Evolutionary conservation across 2,329 filamentous ascomycete species (phyloP).

Genomic region (Colletotrichum brevisporum): DNA sequence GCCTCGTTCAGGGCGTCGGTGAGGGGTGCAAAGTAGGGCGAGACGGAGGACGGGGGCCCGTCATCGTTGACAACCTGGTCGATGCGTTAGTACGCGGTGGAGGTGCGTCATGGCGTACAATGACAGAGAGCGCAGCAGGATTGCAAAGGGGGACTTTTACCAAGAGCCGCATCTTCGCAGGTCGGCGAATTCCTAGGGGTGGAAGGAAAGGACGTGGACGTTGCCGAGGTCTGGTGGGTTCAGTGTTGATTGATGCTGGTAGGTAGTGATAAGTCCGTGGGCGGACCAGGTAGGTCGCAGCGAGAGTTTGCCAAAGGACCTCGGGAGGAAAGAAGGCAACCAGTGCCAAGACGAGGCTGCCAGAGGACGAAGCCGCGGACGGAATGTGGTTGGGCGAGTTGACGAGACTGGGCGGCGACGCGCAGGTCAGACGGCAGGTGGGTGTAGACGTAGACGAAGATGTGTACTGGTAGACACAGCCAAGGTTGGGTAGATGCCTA

Average conservation of each 20-base stretch:
- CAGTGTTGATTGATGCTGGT: neutral
- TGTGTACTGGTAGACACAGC: too few relatives aligned
- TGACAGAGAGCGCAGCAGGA: neutral
- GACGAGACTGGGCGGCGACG: neutral
- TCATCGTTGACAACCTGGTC: slow-evolving; percentile 65
- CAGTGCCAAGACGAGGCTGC: slow-evolving; percentile 10
- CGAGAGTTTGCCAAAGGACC: neutral
- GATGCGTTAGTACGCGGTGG: slow-evolving; percentile 21
- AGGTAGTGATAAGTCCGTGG: neutral
- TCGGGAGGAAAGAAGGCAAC: slow-evolving; percentile 10
- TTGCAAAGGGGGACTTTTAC: slow-evolving; percentile 20
- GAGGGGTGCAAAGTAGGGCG: slow-evolving; percentile 71
- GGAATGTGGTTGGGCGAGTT: slow-evolving; percentile 8
- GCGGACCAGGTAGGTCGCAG: slow-evolving; percentile 17
- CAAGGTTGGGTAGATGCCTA: too few relatives aligned
- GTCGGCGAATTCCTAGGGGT: slow-evolving; percentile 25
- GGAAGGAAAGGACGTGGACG: neutral
- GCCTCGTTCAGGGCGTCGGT: slow-evolving; percentile 66
- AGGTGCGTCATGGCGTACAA: neutral
- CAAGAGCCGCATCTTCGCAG: slow-evolving; percentile 38
- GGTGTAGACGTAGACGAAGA: neutral
- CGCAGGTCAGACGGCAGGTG: slow-evolving; percentile 9
- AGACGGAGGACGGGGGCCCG: slow-evolving; percentile 71
- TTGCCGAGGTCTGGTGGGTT: slow-evolving; percentile 1
- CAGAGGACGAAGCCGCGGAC: slow-evolving; percentile 13